Evolutionary conservation across 106 monocot genomes (phyloP), one percentile per base, ranked within the genome.

Genomic region (Platanthera zijinensis): DNA sequence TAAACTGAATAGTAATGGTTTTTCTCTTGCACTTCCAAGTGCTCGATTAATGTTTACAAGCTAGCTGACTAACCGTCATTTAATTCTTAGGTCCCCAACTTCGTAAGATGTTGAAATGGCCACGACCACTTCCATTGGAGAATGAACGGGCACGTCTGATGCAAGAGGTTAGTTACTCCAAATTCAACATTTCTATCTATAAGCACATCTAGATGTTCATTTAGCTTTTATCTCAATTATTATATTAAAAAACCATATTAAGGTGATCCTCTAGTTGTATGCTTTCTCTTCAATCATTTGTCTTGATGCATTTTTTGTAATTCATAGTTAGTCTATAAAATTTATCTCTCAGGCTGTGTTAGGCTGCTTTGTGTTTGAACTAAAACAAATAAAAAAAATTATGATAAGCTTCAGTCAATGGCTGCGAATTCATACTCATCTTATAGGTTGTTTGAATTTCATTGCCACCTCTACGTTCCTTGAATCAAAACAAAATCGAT

Each of bases 101-200:
- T 57, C 83, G 91, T 15, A 50, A 91, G 50, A 75, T 99, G 63
- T 73, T 99, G 59, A 94, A 99, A 46, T 94, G 97, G 97, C 91
- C 89, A 51, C 80, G 86, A 5, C 80, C 86, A 75, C 91, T 99
- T 82, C 97, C 93, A 25, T 62, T 93, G 50, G 97, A 99, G 82
- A 94, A 91, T 52, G 97, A 99, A 80, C 87, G 97, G 15, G 80
- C 91, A 8, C 91, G 94, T 48, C 80, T 99, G 54, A 72, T 99
- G 48, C 93, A 90, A 85, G 97, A 99, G 94, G 96, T 93, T 81
- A 13, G 70, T 51, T 72, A 10, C 22, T 22, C 51, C n/a, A 51
- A 11, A 17, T 75, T 78, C 28, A 6, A 22, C 8, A n/a, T 22
- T 19, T 54, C 4, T 51, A 28, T 84, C 7, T 47, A 72, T 39